These are phyloP conservation scores for Xylaria sp. DNA, from an alignment of 2,329 filamentous ascomycete genomes.

Conservation along the genomic window DNA sequence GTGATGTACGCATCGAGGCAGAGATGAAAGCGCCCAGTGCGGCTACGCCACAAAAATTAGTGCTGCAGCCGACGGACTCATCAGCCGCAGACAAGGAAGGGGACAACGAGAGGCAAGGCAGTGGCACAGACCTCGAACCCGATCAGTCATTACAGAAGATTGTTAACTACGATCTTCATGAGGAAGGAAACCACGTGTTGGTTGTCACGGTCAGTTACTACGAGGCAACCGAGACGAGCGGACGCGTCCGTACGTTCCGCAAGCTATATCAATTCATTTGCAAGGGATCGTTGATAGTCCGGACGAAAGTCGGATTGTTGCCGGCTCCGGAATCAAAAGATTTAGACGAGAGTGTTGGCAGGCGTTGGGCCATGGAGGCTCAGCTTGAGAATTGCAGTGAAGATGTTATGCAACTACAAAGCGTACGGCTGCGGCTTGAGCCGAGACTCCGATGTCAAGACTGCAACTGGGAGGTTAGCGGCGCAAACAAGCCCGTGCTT, in stretches of 20 bases:
- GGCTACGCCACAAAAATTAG: slow-evolving; percentile 64
- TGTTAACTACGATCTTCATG: slow-evolving; percentile 85
- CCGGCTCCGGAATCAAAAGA: slow-evolving; percentile 43
- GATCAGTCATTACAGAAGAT: slow-evolving; percentile 79
- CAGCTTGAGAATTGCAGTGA: slow-evolving; percentile 96
- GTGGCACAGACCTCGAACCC: slow-evolving; percentile 24
- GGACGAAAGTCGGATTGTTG: slow-evolving; percentile 81
- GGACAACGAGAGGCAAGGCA: slow-evolving; percentile 17
- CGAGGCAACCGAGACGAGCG: slow-evolving; percentile 75
- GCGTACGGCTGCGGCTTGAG: slow-evolving; percentile 61
- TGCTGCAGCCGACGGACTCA: slow-evolving; percentile 55
- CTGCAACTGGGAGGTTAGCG: slow-evolving; percentile 61
- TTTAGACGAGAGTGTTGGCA: slow-evolving; percentile 20
- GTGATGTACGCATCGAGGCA: slow-evolving; percentile 80
- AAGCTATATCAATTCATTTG: slow-evolving; percentile 98
- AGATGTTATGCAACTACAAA: slow-evolving; percentile 77
- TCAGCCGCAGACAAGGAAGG: slow-evolving; percentile 6
- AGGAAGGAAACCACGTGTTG: slow-evolving; percentile 92
- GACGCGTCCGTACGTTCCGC: slow-evolving; percentile 81
- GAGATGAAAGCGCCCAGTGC: slow-evolving; percentile 92
- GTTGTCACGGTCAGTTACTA: slow-evolving; percentile 95
- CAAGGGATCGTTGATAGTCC: slow-evolving; percentile 85
- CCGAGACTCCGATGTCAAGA: slow-evolving; percentile 57
- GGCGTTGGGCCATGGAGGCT: slow-evolving; percentile 81
- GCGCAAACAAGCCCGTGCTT: slow-evolving; percentile 57